Evolutionary conservation across 2,329 filamentous ascomycete species (phyloP).

Genomic region (Drechmeria coniospora): DNA sequence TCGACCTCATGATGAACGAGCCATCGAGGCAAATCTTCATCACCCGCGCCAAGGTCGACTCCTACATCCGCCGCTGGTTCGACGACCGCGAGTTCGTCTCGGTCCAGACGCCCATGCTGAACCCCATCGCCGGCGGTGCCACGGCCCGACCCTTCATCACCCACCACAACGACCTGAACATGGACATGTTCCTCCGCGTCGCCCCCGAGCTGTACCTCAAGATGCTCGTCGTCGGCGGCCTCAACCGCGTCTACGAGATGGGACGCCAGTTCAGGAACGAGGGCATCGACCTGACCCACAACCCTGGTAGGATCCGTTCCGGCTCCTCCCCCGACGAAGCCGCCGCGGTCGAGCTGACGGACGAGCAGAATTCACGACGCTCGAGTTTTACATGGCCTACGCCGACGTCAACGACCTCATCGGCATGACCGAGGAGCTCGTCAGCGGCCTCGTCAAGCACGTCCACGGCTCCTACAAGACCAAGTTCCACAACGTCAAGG

Average conservation of each 20-base stretch:
- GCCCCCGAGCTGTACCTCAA: constrained; percentile 95
- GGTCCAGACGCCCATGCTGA: constrained; percentile 96
- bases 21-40: constrained; percentile 68
- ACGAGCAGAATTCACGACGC: constrained; percentile 94
- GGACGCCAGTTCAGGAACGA: constrained; percentile 94
- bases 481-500: constrained; percentile 70
- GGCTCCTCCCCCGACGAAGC: neutral
- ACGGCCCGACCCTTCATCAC: constrained; percentile 89
- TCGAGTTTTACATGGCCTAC: constrained; percentile 94
- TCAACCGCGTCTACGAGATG: constrained; percentile 91
- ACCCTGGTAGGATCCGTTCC: constrained; percentile 32
- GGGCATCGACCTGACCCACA: constrained; percentile 61
- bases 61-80: constrained; percentile 78
- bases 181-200: constrained; percentile 88
- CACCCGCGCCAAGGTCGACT: constrained; percentile 74
- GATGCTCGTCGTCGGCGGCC: constrained; percentile 84
- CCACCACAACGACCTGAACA: constrained; percentile 88
- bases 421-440: constrained; percentile 78
- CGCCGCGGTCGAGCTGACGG: too few species aligned
- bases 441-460: constrained; percentile 77
- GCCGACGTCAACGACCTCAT: constrained; percentile 75
- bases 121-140: constrained; percentile 85
- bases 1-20: constrained; percentile 96
- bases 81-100: constrained; percentile 80
- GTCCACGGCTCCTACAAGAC: constrained; percentile 77